Percentiles rank a stretch among this genome's conserved stretches.
phyloP scores from a whole-genome alignment of 148 eudicot genomes.

The Vaccinium corymbosum region DNA sequence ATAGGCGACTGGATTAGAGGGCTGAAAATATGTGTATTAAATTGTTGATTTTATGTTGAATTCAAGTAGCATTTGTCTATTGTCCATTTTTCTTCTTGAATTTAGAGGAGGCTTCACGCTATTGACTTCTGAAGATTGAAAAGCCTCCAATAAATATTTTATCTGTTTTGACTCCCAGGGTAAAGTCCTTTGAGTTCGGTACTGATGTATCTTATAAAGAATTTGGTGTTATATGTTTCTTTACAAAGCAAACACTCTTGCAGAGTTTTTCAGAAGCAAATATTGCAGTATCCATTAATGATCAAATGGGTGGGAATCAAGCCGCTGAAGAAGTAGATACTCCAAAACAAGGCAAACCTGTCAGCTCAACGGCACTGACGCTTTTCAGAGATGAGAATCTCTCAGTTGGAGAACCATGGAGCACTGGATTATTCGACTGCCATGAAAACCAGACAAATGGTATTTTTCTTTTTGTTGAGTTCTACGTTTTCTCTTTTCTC shows the following conservation, averaged over 20 bases:
- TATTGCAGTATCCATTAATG: neutral
- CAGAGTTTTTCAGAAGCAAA: neutral
- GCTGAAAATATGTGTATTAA: neutral
- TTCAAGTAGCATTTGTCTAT: neutral
- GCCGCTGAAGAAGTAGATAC: neutral
- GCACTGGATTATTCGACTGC: conserved; percentile 5
- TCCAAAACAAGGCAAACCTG: conserved; percentile 5
- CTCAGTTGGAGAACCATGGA: neutral
- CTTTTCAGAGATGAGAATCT: neutral
- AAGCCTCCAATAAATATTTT: neutral
- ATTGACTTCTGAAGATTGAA: neutral
- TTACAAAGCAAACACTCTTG: neutral
- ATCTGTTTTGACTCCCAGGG: neutral
- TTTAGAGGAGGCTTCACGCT: neutral
- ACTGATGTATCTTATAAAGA: neutral
- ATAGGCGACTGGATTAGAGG: neutral
- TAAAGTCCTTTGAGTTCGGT: neutral
- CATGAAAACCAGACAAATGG: conserved; percentile 8
- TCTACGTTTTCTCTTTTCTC: neutral
- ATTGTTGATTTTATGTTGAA: neutral
- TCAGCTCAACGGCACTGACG: neutral
- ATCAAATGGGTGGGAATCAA: conserved; percentile 2
- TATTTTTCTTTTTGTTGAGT: neutral
- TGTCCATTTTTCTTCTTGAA: neutral
- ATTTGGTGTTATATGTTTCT: neutral